These are phyloP conservation scores for Micractinium sp. DNA, from an alignment of 139 green algal species.

Conservation along the genomic window DNA sequence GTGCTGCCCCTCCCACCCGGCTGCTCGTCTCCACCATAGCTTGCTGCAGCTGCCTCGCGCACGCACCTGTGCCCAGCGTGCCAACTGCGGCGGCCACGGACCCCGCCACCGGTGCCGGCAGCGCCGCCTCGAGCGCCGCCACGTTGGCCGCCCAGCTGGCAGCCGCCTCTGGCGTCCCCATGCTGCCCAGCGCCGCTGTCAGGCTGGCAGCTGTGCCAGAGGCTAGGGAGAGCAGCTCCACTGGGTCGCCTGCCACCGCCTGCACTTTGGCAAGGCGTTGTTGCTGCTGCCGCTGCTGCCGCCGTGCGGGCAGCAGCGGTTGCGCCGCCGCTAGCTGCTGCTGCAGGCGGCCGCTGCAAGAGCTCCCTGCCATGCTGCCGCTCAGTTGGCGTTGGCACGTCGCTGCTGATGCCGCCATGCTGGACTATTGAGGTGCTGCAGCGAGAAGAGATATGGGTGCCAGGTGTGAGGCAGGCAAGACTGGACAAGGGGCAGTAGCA, in stretches of 20 bases:
- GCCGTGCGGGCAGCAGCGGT: neutral
- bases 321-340: neutral
- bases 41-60: neutral
- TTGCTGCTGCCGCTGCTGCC: neutral
- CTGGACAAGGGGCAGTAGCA: neutral
- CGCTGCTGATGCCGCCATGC: slow-evolving; percentile 1
- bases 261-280: neutral
- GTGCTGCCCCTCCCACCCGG: too few relatives aligned
- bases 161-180: neutral
- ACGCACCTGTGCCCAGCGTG: neutral
- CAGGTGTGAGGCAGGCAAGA: too few relatives aligned
- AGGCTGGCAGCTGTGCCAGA: neutral
- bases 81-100: neutral
- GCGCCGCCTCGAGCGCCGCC: neutral
- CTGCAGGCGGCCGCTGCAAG: neutral
- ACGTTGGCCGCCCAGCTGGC: neutral
- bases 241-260: neutral
- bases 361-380: neutral
- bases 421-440: neutral
- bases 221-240: slow-evolving; percentile 18
- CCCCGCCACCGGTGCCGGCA: neutral
- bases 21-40: neutral
- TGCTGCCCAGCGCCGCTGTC: neutral
- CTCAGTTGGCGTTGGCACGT: neutral
- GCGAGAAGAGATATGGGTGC: too few relatives aligned